Evolutionary conservation across 2,329 filamentous ascomycete genomes (phyloP), one percentile per base, ranked within the genome.

Genomic region (Aspergillus glaucus): DNA sequence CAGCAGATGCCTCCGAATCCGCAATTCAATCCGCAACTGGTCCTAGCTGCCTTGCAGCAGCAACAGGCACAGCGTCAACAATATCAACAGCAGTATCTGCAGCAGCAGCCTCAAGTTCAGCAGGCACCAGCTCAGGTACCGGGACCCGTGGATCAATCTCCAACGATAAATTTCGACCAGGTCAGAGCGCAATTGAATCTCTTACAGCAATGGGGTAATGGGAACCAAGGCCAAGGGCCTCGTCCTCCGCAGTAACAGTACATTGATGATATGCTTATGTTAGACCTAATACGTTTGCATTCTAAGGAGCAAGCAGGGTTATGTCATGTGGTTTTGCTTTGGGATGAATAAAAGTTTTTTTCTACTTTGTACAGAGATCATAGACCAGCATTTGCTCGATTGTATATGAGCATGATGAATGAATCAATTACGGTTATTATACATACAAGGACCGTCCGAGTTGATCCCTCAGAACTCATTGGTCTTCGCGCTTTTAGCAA

Each of bases 401-500:
- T 21, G 12, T 12, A n/a, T 10, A n/a, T 21, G 21, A 41, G 39
- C 19, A 17, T 41, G 39, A 19, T 24, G 39, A 41, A 41, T 41
- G 15, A 22, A 41, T 21, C 12, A 14, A 21, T 41, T 14, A 21
- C 19, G 39, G 17, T 41, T 41, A 41, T 14, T 41, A 41, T n/a
- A 41, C 39, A 41, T 41, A 21, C 21, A 22, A 43, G 41, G 15
- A 30, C n/a, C 6, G 8, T 8, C 24, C 39, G 14, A 19, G 19
- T 26, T 34, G 28, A 24, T 48, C 14, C 40, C 26, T 57, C 50
- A 66, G 21, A 57, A 57, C 37, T 66, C 62, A 50, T 49, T 58
- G 45, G 62, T 62, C 63, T 75, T 75, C 49, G 72, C 68, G 52
- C 72, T 88, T 76, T 94, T 95, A 0, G 91, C 92, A 58, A 93